Evolutionary conservation across 2,329 filamentous ascomycete genomes (phyloP).

Genomic region (Graphilbum ipis-grandicollis): DNA sequence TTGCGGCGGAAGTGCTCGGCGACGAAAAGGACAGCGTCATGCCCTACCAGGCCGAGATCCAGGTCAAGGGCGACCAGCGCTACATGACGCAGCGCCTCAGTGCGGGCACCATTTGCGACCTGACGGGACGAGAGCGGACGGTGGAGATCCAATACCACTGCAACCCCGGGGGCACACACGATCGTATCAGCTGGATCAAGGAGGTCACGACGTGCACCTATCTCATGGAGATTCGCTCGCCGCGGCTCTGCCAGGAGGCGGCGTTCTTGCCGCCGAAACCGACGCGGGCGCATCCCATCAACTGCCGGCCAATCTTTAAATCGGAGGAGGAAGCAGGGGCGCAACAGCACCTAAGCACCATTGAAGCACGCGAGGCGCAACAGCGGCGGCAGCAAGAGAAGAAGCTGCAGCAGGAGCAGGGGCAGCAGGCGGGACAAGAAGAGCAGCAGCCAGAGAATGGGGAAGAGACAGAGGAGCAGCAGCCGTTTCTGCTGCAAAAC

Average conservation of each 20-base stretch:
- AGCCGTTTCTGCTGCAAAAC: slow-evolving; percentile 9
- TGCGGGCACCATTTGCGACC: slow-evolving; percentile 68
- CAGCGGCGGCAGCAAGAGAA: neutral
- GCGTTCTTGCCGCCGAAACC: slow-evolving; percentile 72
- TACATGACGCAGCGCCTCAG: slow-evolving; percentile 73
- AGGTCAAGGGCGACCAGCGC: slow-evolving; percentile 66
- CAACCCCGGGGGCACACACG: slow-evolving; percentile 51
- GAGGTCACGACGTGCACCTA: slow-evolving; percentile 84
- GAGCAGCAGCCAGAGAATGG: slow-evolving; percentile 10
- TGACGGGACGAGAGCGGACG: slow-evolving; percentile 65
- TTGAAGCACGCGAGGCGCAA: slow-evolving; percentile 15
- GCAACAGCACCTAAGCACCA: slow-evolving; percentile 20
- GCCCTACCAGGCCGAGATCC: slow-evolving; percentile 42
- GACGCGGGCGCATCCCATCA: slow-evolving; percentile 58
- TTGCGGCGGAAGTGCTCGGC: too few species aligned
- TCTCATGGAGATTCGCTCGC: slow-evolving; percentile 83
- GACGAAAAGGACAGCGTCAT: slow-evolving; percentile 1
- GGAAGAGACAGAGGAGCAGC: slow-evolving; percentile 6
- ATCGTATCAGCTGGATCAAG: slow-evolving; percentile 84
- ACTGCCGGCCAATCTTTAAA: slow-evolving; percentile 53
- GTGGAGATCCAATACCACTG: slow-evolving; percentile 75
- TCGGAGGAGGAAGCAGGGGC: slow-evolving; percentile 30
- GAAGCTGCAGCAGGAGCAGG: slow-evolving; percentile 3
- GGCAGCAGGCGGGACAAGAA: slow-evolving; percentile 10
- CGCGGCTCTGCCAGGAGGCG: slow-evolving; percentile 70